Conservation (phyloP, 306 rosid genomes). For the Lathyrus oleraceus region DNA sequence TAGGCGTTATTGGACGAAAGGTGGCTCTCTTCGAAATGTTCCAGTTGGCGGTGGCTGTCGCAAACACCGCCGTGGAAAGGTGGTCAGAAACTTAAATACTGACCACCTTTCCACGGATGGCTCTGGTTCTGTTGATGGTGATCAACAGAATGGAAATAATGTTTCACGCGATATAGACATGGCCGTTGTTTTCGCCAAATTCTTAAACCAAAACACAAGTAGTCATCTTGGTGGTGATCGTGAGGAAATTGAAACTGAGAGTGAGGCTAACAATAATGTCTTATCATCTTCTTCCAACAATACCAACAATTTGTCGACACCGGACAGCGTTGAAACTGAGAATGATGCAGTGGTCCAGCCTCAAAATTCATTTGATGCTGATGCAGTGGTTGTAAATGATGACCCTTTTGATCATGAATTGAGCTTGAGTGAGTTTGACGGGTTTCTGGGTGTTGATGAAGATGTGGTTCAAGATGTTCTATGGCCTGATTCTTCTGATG, state of each 20-base stretch:
- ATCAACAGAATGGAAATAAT: background rate
- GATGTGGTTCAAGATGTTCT: constrained; percentile 38
- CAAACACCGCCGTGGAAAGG: constrained; percentile 55
- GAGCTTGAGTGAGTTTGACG: constrained; percentile 46
- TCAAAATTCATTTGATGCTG: background rate
- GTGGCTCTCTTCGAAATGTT: constrained; percentile 81
- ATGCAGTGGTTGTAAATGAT: background rate
- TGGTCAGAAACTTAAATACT: background rate
- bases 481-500: constrained; percentile 28
- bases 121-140: background rate
- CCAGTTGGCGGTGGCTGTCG: constrained; percentile 87
- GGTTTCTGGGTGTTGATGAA: constrained; percentile 34
- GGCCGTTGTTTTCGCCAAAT: constrained; percentile 73
- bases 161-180: constrained; percentile 63
- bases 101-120: constrained; percentile 5
- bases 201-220: constrained; percentile 49
- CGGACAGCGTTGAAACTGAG: constrained; percentile 30
- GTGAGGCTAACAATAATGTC: background rate
- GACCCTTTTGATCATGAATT: constrained; percentile 2
- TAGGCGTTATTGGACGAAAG: constrained; percentile 92
- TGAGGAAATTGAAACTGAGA: constrained; percentile 17
- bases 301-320: constrained; percentile 22
- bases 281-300: constrained; percentile 28
- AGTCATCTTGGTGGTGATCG: background rate
- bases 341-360: constrained; percentile 21